Evolutionary conservation across 345 rosid species (phyloP).

Genomic region (Psidium friedrichsthalianum): DNA sequence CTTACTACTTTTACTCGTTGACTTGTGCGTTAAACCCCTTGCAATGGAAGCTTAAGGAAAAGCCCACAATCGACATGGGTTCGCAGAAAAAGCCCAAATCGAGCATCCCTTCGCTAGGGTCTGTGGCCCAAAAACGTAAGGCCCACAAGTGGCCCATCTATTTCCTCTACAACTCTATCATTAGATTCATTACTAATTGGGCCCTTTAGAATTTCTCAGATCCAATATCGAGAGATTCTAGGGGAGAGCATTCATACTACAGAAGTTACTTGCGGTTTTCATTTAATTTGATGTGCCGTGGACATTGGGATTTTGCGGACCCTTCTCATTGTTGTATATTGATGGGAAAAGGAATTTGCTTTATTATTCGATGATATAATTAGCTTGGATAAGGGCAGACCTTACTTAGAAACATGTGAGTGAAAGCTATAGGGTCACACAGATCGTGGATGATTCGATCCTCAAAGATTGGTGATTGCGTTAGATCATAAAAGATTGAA

Average conservation of each 20-base stretch:
- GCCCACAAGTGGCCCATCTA: background rate
- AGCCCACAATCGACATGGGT: background rate
- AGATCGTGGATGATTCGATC: background rate
- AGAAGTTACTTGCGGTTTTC: background rate
- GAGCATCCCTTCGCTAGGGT: background rate
- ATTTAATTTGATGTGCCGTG: background rate
- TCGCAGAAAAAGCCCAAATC: background rate
- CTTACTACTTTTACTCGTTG: too few relatives aligned
- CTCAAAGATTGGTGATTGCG: rapidly evolving
- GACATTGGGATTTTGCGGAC: background rate
- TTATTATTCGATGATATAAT: background rate
- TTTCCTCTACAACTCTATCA: background rate
- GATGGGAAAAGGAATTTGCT: background rate
- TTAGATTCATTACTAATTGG: background rate
- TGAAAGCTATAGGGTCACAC: background rate
- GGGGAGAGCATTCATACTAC: background rate
- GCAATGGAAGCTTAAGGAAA: background rate
- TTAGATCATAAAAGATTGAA: rapidly evolving
- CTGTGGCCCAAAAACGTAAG: background rate
- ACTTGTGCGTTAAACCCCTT: too few relatives aligned
- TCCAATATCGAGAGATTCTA: background rate
- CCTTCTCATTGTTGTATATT: background rate
- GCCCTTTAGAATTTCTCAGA: background rate
- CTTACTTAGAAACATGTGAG: rapidly evolving
- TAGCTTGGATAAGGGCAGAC: background rate